Percentiles rank a stretch among this genome's conserved stretches.
phyloP scores from a whole-genome alignment of 129 eudicot species.

The Ambrosia trifida region DNA sequence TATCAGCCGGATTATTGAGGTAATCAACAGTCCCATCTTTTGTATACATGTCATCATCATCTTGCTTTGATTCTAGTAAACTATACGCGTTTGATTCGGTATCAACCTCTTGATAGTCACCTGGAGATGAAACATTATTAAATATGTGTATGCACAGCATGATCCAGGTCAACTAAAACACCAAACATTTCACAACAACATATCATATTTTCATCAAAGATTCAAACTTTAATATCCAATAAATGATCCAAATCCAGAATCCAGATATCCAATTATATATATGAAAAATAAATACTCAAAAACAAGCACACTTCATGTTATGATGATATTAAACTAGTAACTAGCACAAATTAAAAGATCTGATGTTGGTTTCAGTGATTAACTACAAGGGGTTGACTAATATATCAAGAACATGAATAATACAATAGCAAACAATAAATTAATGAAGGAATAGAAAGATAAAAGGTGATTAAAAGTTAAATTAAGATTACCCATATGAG shows the following conservation, averaged over 20 bases:
- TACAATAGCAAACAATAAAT: constrained; percentile 5
- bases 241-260: constrained; percentile 2
- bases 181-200: not conserved
- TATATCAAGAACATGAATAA: constrained; percentile 21
- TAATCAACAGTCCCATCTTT: constrained; percentile 72
- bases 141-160: not conserved
- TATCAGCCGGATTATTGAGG: constrained; percentile 53
- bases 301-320: constrained; percentile 4
- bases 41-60: constrained; percentile 46
- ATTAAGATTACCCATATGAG: constrained; percentile 27
- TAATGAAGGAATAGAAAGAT: constrained; percentile 13
- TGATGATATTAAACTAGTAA: constrained; percentile 18
- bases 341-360: constrained; percentile 12
- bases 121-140: constrained; percentile 17
- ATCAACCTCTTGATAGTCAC: constrained; percentile 26
- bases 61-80: constrained; percentile 37
- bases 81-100: constrained; percentile 26
- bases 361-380: constrained; percentile 1
- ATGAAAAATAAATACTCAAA: too few species aligned
- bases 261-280: not conserved
- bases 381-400: constrained; percentile 21
- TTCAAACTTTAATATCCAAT: not conserved
- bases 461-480: not conserved
- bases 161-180: constrained; percentile 7
- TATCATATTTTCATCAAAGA: constrained; percentile 1